Evolutionary conservation across 2,329 filamentous ascomycete species (phyloP), one percentile per base, ranked within the genome.

Genomic region (Fusarium tricinctum): DNA sequence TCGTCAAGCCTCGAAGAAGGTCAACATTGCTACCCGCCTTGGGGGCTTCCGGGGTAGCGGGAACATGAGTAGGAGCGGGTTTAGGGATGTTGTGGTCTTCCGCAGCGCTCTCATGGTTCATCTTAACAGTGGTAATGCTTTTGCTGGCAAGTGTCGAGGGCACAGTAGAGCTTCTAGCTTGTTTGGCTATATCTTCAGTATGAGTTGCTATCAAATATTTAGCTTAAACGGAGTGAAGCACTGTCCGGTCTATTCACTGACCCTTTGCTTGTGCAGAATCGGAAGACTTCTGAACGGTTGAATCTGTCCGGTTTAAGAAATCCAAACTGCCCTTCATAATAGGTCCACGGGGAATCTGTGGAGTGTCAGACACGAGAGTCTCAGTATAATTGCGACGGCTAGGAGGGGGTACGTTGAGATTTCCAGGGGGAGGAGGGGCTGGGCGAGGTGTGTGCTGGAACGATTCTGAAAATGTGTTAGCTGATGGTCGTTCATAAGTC

Each of bases 271-370:
- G 42, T n/a, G 30, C 26, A 10, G 17, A 8, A 7, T 38, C 38
- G 8, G 43, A 10, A 23, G 48, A 13, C 39, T 38, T 38, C 28
- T 60, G 45, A 12, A 42, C 15, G 14, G n/a, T n/a, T 22, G n/a
- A 6, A 22, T 70, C 70, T 43, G 32, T 52, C 7, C 69, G 62
- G 12, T 40, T 33, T 6, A 77, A 57, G 44, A 77, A 77, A 19
- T 73, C 72, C 67, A 19, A 10, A 62, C 55, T 6, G 56, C 47
- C 14, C 9, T 63, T 33, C 77, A 56, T 17, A 73, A 73, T 54
- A 8, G 58, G 14, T 3, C 71, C 72, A 32, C 63, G 39, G 4
- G 28, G 28, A 14, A 49, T 61, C 32, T 62, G 33, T n/a, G 54
- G 26, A 49, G 62, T 45, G 33, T 63, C 45, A 23, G 58, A 28